Evolutionary conservation across 306 rosid species (phyloP).

Genomic region (Rubus parviflorus): DNA sequence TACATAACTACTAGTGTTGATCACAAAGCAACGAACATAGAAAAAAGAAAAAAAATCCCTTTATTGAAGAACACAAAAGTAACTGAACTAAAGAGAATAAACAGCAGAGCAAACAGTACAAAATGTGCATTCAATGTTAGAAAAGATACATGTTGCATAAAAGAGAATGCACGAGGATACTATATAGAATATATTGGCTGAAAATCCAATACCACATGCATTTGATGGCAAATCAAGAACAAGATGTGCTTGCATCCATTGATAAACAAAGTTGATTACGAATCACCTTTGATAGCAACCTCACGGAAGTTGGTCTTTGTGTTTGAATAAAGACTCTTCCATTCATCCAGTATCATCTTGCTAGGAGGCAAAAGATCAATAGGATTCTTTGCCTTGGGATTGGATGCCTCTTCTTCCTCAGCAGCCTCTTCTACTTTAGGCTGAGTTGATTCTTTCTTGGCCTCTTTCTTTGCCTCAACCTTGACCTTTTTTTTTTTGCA

Average conservation of each 20-base stretch:
- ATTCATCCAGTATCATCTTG: slow-evolving; percentile 77
- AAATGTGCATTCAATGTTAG: not conserved
- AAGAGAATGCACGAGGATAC: not conserved
- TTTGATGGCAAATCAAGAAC: not conserved
- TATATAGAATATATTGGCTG: too few species aligned
- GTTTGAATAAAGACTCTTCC: slow-evolving; percentile 87
- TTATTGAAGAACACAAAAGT: not conserved
- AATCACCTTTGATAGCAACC: slow-evolving; percentile 77
- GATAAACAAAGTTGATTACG: not conserved
- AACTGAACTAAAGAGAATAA: too few species aligned
- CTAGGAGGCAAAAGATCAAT: slow-evolving; percentile 88
- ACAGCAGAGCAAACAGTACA: too few species aligned
- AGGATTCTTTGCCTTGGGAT: slow-evolving; percentile 81
- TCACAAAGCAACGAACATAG: not conserved
- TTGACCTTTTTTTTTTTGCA: slow-evolving; percentile 57
- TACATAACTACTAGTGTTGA: not conserved
- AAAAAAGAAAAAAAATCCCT: not conserved
- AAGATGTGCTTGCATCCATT: not conserved
- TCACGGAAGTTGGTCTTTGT: slow-evolving; percentile 84
- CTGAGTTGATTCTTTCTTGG: slow-evolving; percentile 41
- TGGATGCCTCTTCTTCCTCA: slow-evolving; percentile 69
- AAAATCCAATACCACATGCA: not conserved
- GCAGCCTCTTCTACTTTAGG: slow-evolving; percentile 40
- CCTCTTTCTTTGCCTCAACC: slow-evolving; percentile 56
- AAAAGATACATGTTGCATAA: not conserved